Evolutionary conservation across 2,329 filamentous ascomycete species (phyloP).

Genomic region (Exophiala spinifera): DNA sequence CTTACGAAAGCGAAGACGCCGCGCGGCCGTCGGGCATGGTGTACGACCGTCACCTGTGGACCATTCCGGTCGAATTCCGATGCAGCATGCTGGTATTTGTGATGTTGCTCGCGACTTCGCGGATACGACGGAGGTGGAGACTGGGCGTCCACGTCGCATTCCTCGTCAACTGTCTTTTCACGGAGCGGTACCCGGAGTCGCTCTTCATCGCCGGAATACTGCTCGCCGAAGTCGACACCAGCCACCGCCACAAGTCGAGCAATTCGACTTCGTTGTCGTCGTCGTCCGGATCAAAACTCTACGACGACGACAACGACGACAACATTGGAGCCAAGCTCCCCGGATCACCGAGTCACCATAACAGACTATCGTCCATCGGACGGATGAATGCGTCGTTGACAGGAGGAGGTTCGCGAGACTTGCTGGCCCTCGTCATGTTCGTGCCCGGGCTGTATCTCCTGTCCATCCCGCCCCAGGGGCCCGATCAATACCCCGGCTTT

Average conservation of each 20-base stretch:
- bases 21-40: conserved; percentile 8
- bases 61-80: conserved; percentile 45
- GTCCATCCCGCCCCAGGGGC: conserved; percentile 7
- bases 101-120: conserved; percentile 6
- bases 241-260: neutral
- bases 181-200: neutral
- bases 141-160: conserved; percentile 1
- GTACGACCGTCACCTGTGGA: conserved; percentile 43
- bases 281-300: neutral
- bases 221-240: conserved; percentile 17
- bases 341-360: no score
- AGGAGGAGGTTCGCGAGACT: no score
- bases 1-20: conserved; percentile 9
- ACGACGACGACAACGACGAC: conserved; percentile 1
- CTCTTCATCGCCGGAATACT: conserved; percentile 21
- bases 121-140: conserved; percentile 4
- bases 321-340: no score
- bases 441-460: conserved; percentile 14
- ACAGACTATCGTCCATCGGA: neutral
- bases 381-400: neutral
- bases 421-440: no score
- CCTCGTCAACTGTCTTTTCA: conserved; percentile 2
- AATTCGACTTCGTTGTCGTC: neutral
- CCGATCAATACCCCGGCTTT: conserved; percentile 1
- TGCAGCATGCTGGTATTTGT: conserved; percentile 34